Evolutionary conservation across 1,284 basidiomycete genomes (phyloP), one percentile per base, ranked within the genome.

Genomic region (Phellinidium pouzarii): DNA sequence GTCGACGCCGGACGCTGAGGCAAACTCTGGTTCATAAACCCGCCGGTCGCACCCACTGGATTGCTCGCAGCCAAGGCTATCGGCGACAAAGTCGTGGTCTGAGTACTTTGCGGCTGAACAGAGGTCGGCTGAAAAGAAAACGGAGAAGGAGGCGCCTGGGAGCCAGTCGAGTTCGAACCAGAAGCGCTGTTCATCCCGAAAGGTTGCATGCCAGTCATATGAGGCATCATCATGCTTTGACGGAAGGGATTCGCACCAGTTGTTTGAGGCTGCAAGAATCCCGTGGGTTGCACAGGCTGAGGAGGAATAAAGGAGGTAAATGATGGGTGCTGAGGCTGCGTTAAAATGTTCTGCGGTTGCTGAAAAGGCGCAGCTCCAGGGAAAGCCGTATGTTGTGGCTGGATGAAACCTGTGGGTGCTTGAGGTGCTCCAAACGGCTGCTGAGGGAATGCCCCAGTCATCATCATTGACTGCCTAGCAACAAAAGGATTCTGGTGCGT

Each of bases 401-500:
- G 71, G 6, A 67, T 61, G 49, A 68, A 68, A 19, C 66, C 60
- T 40, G 64, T 59, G n/a, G 63, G 60, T 43, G 58, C 59, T 38
- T 67, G 69, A n/a, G 68, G 64, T 51, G 73, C 74, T n/a, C 68
- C 67, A 29, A 52, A 53, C 26, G 48, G 57, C 46, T 48, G 59
- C 26, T 49, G 56, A 46, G 50, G 29, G 44, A 65, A 63, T 41
- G 61, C 68, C 57, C 66, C 75, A 37, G 69, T 74, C 73, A 79
- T 76, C 62, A 65, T 63, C 20, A 67, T 64, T 23, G 62, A 59
- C 60, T 80, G 79, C 53, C 69, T 72, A 53, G 79, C 78, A 48
- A 78, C 66, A 70, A 95, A 95, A 0, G 93, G 92, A 65, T 95
- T 95, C 58, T 79, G 73, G n/a, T 68, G 68, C 1, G 74, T 71